Conservation (phyloP, 805 yeast genomes). For the Saccharomycopsis vini region DNA sequence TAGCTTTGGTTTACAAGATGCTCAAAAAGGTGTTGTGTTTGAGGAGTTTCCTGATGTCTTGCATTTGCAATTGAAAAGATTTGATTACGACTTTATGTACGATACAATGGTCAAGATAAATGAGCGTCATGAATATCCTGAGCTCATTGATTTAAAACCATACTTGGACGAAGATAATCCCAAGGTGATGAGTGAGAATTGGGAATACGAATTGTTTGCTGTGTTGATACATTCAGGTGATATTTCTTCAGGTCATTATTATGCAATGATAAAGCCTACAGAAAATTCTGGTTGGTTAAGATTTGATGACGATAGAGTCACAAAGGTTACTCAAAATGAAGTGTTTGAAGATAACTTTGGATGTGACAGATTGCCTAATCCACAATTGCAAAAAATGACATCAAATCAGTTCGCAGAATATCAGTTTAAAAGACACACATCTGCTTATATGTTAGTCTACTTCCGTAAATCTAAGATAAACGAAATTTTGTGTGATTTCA, state of each 20-base stretch:
- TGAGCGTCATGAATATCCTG: slow-evolving; percentile 86
- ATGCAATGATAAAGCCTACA: slow-evolving; percentile 83
- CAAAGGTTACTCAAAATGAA: slow-evolving; percentile 73
- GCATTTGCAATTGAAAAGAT: slow-evolving; percentile 87
- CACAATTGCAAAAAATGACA: slow-evolving; percentile 41
- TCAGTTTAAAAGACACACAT: slow-evolving; percentile 70
- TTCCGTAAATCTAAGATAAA: slow-evolving; percentile 54
- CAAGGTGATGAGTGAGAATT: slow-evolving; percentile 37
- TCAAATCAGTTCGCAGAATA: slow-evolving; percentile 56
- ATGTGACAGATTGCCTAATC: slow-evolving; percentile 48
- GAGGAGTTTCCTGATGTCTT: slow-evolving; percentile 85
- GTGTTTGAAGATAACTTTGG: slow-evolving; percentile 94
- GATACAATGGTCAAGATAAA: slow-evolving; percentile 86
- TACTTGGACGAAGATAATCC: slow-evolving; percentile 52
- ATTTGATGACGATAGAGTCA: slow-evolving; percentile 93
- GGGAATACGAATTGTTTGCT: slow-evolving; percentile 82
- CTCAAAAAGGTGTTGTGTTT: slow-evolving; percentile 91
- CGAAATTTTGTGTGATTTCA: slow-evolving; percentile 49
- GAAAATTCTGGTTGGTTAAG: slow-evolving; percentile 68
- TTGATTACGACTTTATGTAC: slow-evolving; percentile 85
- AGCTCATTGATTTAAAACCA: slow-evolving; percentile 69
- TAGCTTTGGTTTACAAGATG: slow-evolving; percentile 65
- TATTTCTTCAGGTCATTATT: slow-evolving; percentile 92
- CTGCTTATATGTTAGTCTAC: slow-evolving; percentile 96
- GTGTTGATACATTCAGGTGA: slow-evolving; percentile 96